Evolutionary conservation across 129 eudicot species (phyloP).

Genomic region (Rutidosis leptorrhynchoides): DNA sequence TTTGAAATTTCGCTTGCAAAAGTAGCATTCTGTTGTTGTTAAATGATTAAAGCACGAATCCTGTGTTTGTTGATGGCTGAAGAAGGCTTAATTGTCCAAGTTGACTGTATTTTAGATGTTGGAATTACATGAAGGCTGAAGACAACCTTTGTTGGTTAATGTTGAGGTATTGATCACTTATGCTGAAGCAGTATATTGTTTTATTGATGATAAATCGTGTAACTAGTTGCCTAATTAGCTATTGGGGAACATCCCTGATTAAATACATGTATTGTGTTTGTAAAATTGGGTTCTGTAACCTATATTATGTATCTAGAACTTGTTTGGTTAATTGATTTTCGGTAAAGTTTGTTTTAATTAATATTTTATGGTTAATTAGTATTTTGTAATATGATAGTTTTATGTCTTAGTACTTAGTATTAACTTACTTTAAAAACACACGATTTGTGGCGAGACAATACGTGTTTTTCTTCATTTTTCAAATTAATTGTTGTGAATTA

Average conservation of each 20-base stretch:
- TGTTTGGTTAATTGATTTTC: too few species aligned
- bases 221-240: not conserved
- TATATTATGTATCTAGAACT: not conserved
- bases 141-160: constrained; percentile 12
- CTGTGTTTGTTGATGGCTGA: constrained; percentile 16
- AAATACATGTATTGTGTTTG: not conserved
- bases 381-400: too few species aligned
- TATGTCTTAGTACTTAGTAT: too few species aligned
- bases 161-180: constrained; percentile 14
- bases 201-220: not conserved
- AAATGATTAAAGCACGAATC: not conserved
- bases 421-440: too few species aligned
- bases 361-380: too few species aligned
- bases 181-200: not conserved
- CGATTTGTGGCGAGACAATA: too few species aligned
- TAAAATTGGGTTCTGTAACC: constrained; percentile 1
- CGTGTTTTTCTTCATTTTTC: too few species aligned
- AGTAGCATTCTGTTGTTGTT: constrained; percentile 8
- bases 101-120: not conserved
- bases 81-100: not conserved
- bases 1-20: not conserved
- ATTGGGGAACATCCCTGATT: not conserved
- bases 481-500: too few species aligned
- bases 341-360: too few species aligned
- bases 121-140: constrained; percentile 1